Evolutionary conservation across 805 yeast genomes (phyloP).

Genomic region (Metschnikowia anglica): DNA sequence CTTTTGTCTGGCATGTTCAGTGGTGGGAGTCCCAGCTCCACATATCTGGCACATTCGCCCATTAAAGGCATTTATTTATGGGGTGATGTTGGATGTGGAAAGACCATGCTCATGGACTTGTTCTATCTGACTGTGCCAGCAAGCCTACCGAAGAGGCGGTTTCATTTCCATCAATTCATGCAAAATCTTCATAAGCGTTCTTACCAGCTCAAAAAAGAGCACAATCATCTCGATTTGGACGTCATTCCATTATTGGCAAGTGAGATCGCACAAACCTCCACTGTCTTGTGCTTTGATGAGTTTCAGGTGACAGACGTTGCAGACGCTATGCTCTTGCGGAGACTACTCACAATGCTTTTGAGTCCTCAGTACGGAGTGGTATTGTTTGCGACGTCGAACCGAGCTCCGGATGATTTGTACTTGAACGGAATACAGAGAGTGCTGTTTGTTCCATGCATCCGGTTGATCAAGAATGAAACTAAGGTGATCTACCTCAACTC

Average conservation of each 20-base stretch:
- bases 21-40: background rate
- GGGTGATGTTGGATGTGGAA: conserved; percentile 99
- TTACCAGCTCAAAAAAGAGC: conserved; percentile 66
- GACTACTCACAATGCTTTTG: conserved; percentile 65
- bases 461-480: conserved; percentile 68
- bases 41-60: conserved; percentile 8
- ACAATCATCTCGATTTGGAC: conserved; percentile 61
- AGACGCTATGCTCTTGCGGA: conserved; percentile 91
- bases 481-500: conserved; percentile 80
- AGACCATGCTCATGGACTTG: conserved; percentile 96
- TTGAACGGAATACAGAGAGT: conserved; percentile 92
- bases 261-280: conserved; percentile 72
- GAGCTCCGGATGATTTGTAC: conserved; percentile 92
- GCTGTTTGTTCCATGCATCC: conserved; percentile 89
- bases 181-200: conserved; percentile 86
- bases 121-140: conserved; percentile 82
- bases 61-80: conserved; percentile 83
- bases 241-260: conserved; percentile 82
- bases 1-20: conserved; percentile 25
- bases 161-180: conserved; percentile 98
- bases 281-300: conserved; percentile 91
- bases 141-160: conserved; percentile 72
- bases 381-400: conserved; percentile 88
- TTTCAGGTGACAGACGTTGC: conserved; percentile 98
- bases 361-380: conserved; percentile 79